Base-by-base conservation (phyloP, 2,329 filamentous ascomycete genomes). In the Colletotrichum tanaceti region DNA sequence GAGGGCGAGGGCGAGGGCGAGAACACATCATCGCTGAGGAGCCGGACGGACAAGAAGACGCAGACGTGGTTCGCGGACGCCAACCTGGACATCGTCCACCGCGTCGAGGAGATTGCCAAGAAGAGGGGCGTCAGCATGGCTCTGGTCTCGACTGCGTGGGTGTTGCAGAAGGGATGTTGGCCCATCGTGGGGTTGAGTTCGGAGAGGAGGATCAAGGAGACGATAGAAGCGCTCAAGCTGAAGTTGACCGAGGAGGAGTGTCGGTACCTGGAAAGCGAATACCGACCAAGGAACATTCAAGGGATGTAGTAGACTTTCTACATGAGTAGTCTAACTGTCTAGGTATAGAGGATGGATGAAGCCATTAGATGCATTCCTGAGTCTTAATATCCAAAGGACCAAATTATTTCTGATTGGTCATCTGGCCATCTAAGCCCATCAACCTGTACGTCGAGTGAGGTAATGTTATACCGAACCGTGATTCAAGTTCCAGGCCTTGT, bases 131-230 rank as follows among this genome's bases (percentile, higher is more conserved):
- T 86, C 74, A 86, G 83, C 71, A 91, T 92, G 86, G 86, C 87
- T 32, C 85, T 90, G 59, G 85, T 92, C 20, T 85, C 87, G 1
- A 82, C 90, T 59, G 89, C 88, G 1, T 92, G 90, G 90, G 83
- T 85, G 60, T 78, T 86, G 70, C 81, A 83, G 71, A 79, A 84
- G 53, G 83, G 84, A 3, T 78, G 82, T 39, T 86, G 82, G 71
- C 89, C 88, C 0, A 91, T 91, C 64, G 79, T 90, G 53, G 89
- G 90, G 0, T 79, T 91, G 71, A 86, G 82, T 68, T 90, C 82
- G 60, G 79, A 85, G 39, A 80, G 83, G 66, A 80, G 89, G n/a
- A 84, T 92, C 49, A 85, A 89, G 44, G 88, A 91, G 78, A 87
- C 87, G 0, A 80, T 89, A 20, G 65, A 57, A 28, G 69, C 69